Conservation (phyloP, 345 rosid species). For the Heritiera littoralis region DNA sequence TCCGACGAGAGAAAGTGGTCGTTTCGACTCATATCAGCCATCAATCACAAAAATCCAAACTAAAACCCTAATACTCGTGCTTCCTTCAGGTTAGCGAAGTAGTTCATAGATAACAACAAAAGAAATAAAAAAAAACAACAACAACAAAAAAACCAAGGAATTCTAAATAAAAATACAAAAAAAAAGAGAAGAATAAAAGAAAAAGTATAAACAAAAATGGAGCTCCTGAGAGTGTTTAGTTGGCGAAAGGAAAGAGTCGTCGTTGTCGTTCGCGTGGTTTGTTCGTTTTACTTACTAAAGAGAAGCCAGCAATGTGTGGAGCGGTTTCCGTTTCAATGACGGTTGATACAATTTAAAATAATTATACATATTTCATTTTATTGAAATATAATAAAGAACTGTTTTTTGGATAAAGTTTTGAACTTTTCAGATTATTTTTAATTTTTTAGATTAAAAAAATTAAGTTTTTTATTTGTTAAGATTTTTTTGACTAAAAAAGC, state of each 20-base stretch:
- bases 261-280: neutral
- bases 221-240: neutral
- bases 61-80: slow-evolving; percentile 29
- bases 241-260: slow-evolving; percentile 8
- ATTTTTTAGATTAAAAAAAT: too few species aligned
- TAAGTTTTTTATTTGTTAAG: too few species aligned
- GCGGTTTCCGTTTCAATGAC: neutral
- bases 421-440: too few species aligned
- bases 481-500: too few species aligned
- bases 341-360: neutral
- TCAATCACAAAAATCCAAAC: slow-evolving; percentile 24
- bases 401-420: too few species aligned
- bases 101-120: neutral
- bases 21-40: slow-evolving; percentile 47
- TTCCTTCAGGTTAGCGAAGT: slow-evolving; percentile 19
- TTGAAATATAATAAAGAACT: too few species aligned
- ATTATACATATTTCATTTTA: too few species aligned
- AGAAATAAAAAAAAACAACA: neutral
- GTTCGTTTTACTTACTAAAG: slow-evolving; percentile 4
- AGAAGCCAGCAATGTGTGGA: slow-evolving; percentile 5
- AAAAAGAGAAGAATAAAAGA: neutral
- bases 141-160: neutral
- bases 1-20: slow-evolving; percentile 35
- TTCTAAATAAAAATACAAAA: neutral
- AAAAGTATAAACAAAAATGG: neutral